phyloP scores from a whole-genome alignment of 2,329 filamentous ascomycete genomes.

The Monosporascus sp. region DNA sequence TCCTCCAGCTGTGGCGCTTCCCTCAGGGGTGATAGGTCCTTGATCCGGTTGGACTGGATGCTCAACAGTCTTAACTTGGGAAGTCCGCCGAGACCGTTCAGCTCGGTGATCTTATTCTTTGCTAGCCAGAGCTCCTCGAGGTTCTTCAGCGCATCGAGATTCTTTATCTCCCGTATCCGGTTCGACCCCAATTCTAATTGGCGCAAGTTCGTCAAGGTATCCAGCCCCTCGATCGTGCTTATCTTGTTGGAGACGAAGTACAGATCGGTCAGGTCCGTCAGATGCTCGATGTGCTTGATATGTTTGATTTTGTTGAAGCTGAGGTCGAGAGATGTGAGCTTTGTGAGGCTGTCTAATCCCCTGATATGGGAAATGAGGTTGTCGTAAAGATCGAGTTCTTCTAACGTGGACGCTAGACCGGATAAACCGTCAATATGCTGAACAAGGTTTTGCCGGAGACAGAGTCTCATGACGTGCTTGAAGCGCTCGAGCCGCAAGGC shows the following conservation, averaged over 20 bases:
- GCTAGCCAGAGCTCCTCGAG: constrained; percentile 91
- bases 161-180: constrained; percentile 81
- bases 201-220: constrained; percentile 65
- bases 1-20: constrained; percentile 75
- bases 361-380: constrained; percentile 86
- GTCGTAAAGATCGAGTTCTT: constrained; percentile 92
- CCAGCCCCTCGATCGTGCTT: constrained; percentile 75
- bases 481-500: constrained; percentile 82
- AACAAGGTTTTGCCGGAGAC: constrained; percentile 89
- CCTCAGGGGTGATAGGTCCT: constrained; percentile 69
- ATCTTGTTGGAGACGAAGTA: constrained; percentile 97
- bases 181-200: constrained; percentile 92
- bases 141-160: constrained; percentile 68
- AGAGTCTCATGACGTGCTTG: constrained; percentile 67
- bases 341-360: constrained; percentile 70
- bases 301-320: constrained; percentile 99
- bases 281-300: constrained; percentile 79
- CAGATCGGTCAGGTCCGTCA: constrained; percentile 73
- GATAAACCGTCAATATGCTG: constrained; percentile 71
- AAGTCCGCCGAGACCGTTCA: constrained; percentile 70
- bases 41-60: constrained; percentile 92
- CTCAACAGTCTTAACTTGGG: constrained; percentile 80
- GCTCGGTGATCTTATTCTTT: constrained; percentile 91
- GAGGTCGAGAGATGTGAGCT: constrained; percentile 77
- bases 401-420: constrained; percentile 58